Conservation (phyloP, 768 basidiomycete species). For the Termitomyces sp. region DNA sequence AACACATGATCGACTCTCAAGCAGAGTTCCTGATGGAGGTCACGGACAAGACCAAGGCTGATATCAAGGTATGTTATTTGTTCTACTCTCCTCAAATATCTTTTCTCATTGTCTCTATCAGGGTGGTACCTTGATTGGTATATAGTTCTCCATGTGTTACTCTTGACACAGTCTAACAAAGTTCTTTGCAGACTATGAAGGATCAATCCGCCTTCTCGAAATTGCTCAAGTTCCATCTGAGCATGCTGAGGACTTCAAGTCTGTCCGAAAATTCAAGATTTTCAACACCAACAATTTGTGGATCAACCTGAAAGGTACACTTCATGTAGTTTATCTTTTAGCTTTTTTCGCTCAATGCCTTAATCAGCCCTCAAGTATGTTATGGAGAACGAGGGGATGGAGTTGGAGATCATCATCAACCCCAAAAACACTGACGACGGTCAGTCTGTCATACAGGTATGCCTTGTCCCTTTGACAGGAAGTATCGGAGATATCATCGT, state of each 20-base stretch:
- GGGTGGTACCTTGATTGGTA: slow-evolving; percentile 83
- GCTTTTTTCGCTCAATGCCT: background rate
- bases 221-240: slow-evolving; percentile 93
- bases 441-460: slow-evolving; percentile 75
- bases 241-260: slow-evolving; percentile 94
- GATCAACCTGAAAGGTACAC: slow-evolving; percentile 71
- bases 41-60: slow-evolving; percentile 96
- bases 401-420: slow-evolving; percentile 95
- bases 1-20: slow-evolving; percentile 79
- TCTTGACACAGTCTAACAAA: background rate
- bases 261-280: slow-evolving; percentile 90
- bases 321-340: background rate
- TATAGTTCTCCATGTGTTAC: background rate
- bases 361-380: slow-evolving; percentile 78
- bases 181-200: slow-evolving; percentile 64
- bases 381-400: slow-evolving; percentile 83
- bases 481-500: background rate
- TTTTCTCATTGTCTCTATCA: slow-evolving; percentile 19
- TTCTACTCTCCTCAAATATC: background rate
- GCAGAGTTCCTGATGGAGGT: slow-evolving; percentile 94
- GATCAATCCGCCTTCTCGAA: slow-evolving; percentile 83
- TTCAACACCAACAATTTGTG: slow-evolving; percentile 87
- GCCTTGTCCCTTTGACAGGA: background rate
- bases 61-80: slow-evolving; percentile 35
- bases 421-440: slow-evolving; percentile 86